Percentiles rank a stretch among this genome's conserved stretches.
Evolutionary conservation across 2,329 filamentous ascomycete genomes (phyloP).

Genomic region (Ceratocystis papillata): DNA sequence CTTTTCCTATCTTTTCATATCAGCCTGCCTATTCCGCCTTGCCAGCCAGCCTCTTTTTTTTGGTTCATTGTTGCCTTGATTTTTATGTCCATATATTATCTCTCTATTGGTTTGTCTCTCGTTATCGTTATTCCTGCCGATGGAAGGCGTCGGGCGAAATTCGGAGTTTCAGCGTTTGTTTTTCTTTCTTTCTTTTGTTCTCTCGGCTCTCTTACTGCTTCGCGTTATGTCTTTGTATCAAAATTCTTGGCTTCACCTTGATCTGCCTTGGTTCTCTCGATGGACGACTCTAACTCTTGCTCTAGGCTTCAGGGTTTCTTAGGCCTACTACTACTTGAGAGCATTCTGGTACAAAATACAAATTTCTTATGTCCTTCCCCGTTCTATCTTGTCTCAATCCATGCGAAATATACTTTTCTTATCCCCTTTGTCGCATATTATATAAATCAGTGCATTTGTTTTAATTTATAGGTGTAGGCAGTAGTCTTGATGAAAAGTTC

Average conservation of each 20-base stretch:
- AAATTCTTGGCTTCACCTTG: background rate
- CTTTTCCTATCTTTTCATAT: background rate
- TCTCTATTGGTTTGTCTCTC: constrained; percentile 5
- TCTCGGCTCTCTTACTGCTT: background rate
- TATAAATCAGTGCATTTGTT: background rate
- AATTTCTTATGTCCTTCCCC: background rate
- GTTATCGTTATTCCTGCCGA: constrained; percentile 12
- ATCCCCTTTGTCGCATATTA: background rate
- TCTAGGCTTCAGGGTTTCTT: background rate
- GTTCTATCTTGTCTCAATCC: background rate
- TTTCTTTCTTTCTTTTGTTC: constrained; percentile 7
- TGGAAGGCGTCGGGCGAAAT: background rate
- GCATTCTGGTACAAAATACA: background rate
- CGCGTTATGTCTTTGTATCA: background rate
- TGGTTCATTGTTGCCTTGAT: background rate
- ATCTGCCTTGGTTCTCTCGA: background rate
- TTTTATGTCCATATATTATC: background rate
- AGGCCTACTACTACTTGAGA: background rate
- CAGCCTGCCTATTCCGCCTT: background rate
- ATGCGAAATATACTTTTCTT: constrained; percentile 1
- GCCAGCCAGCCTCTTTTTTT: background rate
- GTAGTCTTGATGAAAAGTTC: too few relatives aligned
- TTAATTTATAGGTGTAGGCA: background rate
- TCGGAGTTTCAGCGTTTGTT: constrained; percentile 14
- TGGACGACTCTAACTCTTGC: background rate